Percentiles rank a stretch among this genome's conserved stretches.
Evolutionary conservation across 1,284 basidiomycete genomes (phyloP).

Genomic region (Trichosporon sp.): DNA sequence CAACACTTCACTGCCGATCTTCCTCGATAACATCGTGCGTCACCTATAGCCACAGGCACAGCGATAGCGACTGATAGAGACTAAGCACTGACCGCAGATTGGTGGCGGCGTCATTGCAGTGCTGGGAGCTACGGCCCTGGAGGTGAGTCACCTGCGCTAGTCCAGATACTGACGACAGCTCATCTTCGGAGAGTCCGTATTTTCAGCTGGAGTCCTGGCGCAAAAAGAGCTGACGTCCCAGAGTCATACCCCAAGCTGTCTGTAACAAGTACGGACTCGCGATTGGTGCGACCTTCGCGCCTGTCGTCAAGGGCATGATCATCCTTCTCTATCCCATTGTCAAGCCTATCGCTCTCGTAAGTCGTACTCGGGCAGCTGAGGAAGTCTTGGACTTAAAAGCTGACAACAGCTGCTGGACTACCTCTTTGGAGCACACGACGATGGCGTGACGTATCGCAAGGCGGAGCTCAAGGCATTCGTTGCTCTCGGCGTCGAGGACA

Average conservation of each 20-base stretch:
- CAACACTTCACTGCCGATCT: constrained; percentile 52
- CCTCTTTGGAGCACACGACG: constrained; percentile 50
- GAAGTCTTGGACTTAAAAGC: constrained; percentile 30
- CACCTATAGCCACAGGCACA: neutral
- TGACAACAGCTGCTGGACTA: constrained; percentile 48
- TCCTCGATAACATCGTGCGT: constrained; percentile 46
- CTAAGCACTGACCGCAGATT: constrained; percentile 27
- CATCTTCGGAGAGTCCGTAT: constrained; percentile 22
- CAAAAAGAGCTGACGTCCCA: constrained; percentile 6
- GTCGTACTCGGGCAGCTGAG: neutral
- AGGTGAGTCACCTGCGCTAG: constrained; percentile 19
- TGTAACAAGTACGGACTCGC: constrained; percentile 52
- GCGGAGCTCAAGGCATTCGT: constrained; percentile 87
- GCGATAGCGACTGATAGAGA: neutral
- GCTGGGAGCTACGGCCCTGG: constrained; percentile 24
- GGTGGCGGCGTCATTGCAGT: constrained; percentile 44
- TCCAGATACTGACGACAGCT: constrained; percentile 13
- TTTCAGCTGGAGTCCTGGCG: neutral
- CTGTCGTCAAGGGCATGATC: constrained; percentile 49
- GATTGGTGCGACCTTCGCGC: constrained; percentile 51
- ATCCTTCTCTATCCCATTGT: constrained; percentile 49
- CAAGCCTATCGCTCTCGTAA: constrained; percentile 45
- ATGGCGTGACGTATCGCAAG: constrained; percentile 73
- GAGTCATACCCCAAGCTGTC: constrained; percentile 48
- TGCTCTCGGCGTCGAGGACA: constrained; percentile 60